A percentile compares a stretch with the other conserved stretches of the same genome.
These are phyloP conservation scores for Solanum boliviense DNA, from an alignment of 257 asterid genomes.

Conservation along the genomic window DNA sequence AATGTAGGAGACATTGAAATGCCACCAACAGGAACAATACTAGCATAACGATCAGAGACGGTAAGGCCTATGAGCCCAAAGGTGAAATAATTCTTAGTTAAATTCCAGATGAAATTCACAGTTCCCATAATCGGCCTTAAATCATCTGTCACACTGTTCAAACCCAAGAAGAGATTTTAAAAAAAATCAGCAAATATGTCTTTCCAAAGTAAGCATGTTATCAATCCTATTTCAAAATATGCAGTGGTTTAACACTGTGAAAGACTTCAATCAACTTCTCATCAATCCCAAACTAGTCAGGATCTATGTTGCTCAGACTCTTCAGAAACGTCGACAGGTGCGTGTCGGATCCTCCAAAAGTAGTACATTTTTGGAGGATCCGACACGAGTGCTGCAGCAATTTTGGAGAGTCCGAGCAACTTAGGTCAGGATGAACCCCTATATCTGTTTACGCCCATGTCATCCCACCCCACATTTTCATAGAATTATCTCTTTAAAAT, in stretches of 20 bases:
- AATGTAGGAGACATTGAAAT: slow-evolving; percentile 82
- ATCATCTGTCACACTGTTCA: neutral
- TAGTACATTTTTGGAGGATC: too few species aligned
- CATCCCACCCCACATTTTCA: neutral
- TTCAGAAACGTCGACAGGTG: too few species aligned
- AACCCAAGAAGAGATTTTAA: neutral
- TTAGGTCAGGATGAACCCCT: neutral
- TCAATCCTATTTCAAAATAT: neutral
- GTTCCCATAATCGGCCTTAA: slow-evolving; percentile 28
- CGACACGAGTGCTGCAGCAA: too few species aligned
- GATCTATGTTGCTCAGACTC: too few species aligned
- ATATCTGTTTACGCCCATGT: neutral
- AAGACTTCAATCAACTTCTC: neutral
- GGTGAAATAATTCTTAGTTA: slow-evolving; percentile 41
- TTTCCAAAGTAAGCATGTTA: neutral
- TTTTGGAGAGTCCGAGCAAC: too few species aligned
- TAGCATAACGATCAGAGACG: slow-evolving; percentile 60
- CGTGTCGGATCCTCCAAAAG: too few species aligned
- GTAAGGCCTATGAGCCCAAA: slow-evolving; percentile 59
- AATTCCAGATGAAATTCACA: slow-evolving; percentile 26
- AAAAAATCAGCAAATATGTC: neutral
- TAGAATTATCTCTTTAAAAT: neutral
- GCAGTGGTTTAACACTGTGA: neutral
- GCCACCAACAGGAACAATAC: slow-evolving; percentile 70
- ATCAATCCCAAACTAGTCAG: neutral